These are phyloP conservation scores for Zizania palustris DNA, from an alignment of 202 grass and related monocot species.

Conservation along the genomic window DNA sequence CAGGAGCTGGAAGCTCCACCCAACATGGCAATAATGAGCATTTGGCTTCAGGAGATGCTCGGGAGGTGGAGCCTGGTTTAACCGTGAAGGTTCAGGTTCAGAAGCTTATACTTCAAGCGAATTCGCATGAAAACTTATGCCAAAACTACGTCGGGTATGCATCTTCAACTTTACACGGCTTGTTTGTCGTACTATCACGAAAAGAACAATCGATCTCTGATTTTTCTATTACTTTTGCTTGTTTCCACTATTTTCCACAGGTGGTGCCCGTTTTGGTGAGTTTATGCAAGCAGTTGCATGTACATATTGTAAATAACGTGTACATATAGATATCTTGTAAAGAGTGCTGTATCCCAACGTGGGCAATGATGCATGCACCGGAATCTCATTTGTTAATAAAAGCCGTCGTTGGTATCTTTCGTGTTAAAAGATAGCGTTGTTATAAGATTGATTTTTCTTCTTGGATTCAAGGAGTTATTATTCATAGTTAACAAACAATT, in stretches of 20 bases:
- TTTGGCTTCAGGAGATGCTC: slow-evolving; percentile 54
- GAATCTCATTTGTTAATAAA: slow-evolving; percentile 26
- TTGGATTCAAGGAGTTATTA: no score
- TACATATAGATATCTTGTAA: slow-evolving; percentile 41
- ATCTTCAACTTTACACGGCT: slow-evolving; percentile 6
- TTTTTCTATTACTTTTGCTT: slow-evolving; percentile 28
- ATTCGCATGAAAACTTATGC: slow-evolving; percentile 84
- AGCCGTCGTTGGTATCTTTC: background rate
- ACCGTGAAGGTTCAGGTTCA: slow-evolving; percentile 89
- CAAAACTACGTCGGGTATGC: slow-evolving; percentile 95
- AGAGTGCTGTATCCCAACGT: slow-evolving; percentile 22
- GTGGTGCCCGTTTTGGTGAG: slow-evolving; percentile 99
- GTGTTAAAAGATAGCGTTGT: background rate
- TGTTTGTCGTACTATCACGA: background rate
- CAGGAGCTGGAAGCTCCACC: slow-evolving; percentile 49
- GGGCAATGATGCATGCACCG: slow-evolving; percentile 40
- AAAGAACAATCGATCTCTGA: background rate
- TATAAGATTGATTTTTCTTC: no score
- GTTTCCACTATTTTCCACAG: slow-evolving; percentile 52
- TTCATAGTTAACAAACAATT: no score
- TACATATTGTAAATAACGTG: slow-evolving; percentile 74
- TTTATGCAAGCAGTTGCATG: slow-evolving; percentile 26
- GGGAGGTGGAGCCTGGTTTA: slow-evolving; percentile 70
- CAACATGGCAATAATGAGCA: slow-evolving; percentile 61
- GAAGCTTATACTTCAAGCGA: slow-evolving; percentile 87